Evolutionary conservation across 2,329 filamentous ascomycete genomes (phyloP).

Genomic region (Cadophora malorum): DNA sequence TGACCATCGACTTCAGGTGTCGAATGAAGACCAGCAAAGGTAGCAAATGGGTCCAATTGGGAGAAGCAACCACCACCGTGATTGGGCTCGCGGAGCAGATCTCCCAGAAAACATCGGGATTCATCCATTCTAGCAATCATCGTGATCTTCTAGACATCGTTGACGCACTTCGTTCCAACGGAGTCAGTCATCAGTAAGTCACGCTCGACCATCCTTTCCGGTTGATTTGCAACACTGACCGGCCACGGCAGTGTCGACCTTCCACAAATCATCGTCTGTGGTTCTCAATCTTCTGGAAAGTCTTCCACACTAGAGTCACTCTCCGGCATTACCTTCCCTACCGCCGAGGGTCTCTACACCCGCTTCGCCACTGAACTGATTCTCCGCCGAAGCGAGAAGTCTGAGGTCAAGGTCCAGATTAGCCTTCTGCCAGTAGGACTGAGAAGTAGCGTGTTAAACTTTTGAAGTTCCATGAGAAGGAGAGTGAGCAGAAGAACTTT

Average conservation of each 20-base stretch:
- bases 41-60: background rate
- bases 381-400: conserved; percentile 34
- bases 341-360: conserved; percentile 49
- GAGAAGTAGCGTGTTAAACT: conserved; percentile 24
- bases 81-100: conserved; percentile 27
- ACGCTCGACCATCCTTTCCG: background rate
- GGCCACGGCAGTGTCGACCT: conserved; percentile 40
- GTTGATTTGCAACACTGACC: conserved; percentile 4
- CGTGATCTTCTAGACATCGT: conserved; percentile 62
- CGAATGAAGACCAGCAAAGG: background rate
- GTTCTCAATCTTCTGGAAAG: conserved; percentile 50
- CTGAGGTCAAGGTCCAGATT: conserved; percentile 26
- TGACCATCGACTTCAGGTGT: background rate
- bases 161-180: conserved; percentile 54
- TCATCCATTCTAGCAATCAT: conserved; percentile 52
- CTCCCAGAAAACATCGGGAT: conserved; percentile 19
- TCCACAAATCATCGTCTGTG: conserved; percentile 53
- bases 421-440: conserved; percentile 23
- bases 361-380: conserved; percentile 53
- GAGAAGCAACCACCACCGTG: conserved; percentile 4
- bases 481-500: conserved; percentile 27
- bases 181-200: conserved; percentile 30
- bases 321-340: conserved; percentile 49
- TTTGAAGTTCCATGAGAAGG: conserved; percentile 27
- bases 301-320: conserved; percentile 46